Percentiles rank a stretch among this genome's conserved stretches.
phyloP scores from a whole-genome alignment of 768 basidiomycete genomes.

The Neoboletus brunneissimus region DNA sequence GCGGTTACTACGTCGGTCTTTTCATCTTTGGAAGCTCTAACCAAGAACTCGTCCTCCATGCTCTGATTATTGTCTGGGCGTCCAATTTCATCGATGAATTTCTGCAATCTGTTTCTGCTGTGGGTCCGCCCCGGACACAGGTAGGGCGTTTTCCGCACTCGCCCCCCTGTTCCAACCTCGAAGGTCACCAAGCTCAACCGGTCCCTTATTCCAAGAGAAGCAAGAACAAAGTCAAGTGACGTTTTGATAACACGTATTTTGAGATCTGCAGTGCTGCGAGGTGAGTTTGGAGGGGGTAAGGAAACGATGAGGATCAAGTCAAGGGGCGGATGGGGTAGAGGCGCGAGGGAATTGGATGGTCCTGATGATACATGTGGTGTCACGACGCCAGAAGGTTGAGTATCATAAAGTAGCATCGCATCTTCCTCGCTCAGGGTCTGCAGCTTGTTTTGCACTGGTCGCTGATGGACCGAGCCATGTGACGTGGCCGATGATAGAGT shows the following conservation, averaged over 20 bases:
- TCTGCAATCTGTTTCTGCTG: slow-evolving; percentile 66
- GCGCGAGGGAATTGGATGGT: slow-evolving; percentile 76
- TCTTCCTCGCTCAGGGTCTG: slow-evolving; percentile 72
- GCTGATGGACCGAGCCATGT: slow-evolving; percentile 50
- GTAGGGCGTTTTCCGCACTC: slow-evolving; percentile 93
- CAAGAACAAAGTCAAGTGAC: slow-evolving; percentile 82
- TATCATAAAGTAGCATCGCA: slow-evolving; percentile 57
- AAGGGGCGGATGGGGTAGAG: slow-evolving; percentile 81
- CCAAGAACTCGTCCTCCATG: slow-evolving; percentile 62
- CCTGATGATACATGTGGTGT: slow-evolving; percentile 71
- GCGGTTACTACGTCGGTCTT: slow-evolving; percentile 97
- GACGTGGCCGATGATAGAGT: slow-evolving; percentile 75
- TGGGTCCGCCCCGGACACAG: slow-evolving; percentile 65
- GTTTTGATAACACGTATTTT: slow-evolving; percentile 88
- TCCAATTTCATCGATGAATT: slow-evolving; percentile 74
- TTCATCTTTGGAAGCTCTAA: slow-evolving; percentile 80
- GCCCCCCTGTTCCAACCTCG: slow-evolving; percentile 79
- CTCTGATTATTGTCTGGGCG: slow-evolving; percentile 39
- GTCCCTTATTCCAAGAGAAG: slow-evolving; percentile 72
- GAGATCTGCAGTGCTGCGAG: slow-evolving; percentile 76
- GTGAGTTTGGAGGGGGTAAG: slow-evolving; percentile 68
- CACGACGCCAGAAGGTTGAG: slow-evolving; percentile 48
- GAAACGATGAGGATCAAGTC: slow-evolving; percentile 93
- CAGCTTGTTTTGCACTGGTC: slow-evolving; percentile 44
- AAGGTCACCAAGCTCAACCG: slow-evolving; percentile 90